Evolutionary conservation across 2,329 filamentous ascomycete species (phyloP).

Genomic region (Claviceps humidiphila): DNA sequence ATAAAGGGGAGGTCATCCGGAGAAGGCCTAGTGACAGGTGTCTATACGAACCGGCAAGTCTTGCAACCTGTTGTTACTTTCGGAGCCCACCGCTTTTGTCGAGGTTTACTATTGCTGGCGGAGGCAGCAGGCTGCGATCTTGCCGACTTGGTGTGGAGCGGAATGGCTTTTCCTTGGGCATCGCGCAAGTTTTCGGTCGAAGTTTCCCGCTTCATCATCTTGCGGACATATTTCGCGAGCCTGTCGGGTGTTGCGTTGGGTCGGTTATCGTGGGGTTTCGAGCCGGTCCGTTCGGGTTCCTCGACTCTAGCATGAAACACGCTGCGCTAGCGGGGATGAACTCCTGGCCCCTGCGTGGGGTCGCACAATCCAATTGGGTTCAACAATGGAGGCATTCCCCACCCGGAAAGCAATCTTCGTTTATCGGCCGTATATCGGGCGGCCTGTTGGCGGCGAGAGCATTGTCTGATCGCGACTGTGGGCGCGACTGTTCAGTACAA

Average conservation of each 20-base stretch:
- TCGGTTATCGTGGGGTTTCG: background rate
- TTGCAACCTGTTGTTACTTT: slow-evolving; percentile 5
- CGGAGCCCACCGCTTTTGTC: slow-evolving; percentile 4
- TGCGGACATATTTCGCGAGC: background rate
- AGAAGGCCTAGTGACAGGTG: background rate
- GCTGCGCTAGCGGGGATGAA: background rate
- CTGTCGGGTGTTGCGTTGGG: background rate
- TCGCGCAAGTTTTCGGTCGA: background rate
- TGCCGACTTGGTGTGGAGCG: background rate
- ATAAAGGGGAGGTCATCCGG: too few species aligned
- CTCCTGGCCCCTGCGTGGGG: background rate
- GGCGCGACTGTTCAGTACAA: background rate
- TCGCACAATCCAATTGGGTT: background rate
- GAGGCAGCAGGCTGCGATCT: background rate
- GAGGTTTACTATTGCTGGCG: background rate
- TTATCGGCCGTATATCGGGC: background rate
- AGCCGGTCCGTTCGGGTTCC: background rate
- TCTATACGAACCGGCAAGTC: slow-evolving; percentile 4
- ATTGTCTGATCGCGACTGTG: background rate
- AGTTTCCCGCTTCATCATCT: background rate
- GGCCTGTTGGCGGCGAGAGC: background rate
- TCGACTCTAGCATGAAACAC: background rate
- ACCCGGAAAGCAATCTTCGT: background rate
- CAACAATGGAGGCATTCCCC: background rate
- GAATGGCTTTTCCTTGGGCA: background rate